A percentile compares a stretch with the other conserved stretches of the same genome.
phyloP scores from a whole-genome alignment of 331 rosid species.

The Cydonia oblonga region DNA sequence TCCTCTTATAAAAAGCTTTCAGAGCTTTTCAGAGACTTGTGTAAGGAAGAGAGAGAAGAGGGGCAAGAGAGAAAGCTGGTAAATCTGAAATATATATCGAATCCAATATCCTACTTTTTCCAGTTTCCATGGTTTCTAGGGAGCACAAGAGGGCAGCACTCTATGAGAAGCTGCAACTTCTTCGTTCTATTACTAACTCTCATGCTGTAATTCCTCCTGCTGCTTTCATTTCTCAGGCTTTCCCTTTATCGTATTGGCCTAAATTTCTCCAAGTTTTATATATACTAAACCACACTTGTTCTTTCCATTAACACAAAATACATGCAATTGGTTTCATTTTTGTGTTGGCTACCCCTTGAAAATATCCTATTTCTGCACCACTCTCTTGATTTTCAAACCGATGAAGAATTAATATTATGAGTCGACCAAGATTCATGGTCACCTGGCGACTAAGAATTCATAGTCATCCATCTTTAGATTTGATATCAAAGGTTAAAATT shows the following conservation, averaged over 20 bases:
- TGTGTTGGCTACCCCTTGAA: neutral
- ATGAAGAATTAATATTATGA: neutral
- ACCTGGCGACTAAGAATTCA: neutral
- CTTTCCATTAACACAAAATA: neutral
- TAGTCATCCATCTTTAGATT: neutral
- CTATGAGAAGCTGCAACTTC: slow-evolving; percentile 91
- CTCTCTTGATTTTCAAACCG: neutral
- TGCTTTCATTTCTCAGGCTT: slow-evolving; percentile 9
- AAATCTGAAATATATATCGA: neutral
- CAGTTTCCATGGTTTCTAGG: slow-evolving; percentile 62
- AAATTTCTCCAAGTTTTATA: neutral
- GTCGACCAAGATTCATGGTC: too few relatives aligned
- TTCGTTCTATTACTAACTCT: slow-evolving; percentile 94
- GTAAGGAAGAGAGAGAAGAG: neutral
- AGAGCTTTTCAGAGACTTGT: slow-evolving; percentile 20
- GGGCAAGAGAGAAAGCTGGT: neutral
- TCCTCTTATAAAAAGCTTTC: slow-evolving; percentile 40
- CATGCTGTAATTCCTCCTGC: slow-evolving; percentile 63
- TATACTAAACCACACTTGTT: neutral
- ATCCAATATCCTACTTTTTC: neutral
- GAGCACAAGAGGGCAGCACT: slow-evolving; percentile 76
- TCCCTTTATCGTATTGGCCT: slow-evolving; percentile 29
- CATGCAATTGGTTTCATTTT: neutral
- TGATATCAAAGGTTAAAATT: neutral
- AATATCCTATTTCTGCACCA: neutral